Conservation (phyloP, 768 basidiomycete species). For the Tricholoma bakamatsutake region DNA sequence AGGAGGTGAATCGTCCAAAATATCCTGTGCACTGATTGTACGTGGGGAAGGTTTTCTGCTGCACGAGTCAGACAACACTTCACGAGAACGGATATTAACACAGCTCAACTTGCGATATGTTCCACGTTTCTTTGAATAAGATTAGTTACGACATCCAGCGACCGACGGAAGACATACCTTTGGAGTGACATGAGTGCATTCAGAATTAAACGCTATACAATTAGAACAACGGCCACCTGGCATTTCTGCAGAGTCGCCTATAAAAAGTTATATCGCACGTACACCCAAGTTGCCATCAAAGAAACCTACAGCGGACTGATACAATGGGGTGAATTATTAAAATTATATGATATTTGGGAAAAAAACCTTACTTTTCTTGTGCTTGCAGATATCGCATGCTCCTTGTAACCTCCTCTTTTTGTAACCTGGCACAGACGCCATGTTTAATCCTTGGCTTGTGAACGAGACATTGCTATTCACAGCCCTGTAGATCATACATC, state of each 20-base stretch:
- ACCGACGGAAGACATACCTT: constrained; percentile 34
- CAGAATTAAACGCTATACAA: constrained; percentile 39
- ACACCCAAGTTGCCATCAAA: neutral
- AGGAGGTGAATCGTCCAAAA: neutral
- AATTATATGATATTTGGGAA: neutral
- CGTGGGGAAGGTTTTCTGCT: neutral
- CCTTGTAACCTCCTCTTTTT: constrained; percentile 39
- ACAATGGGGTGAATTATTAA: constrained; percentile 4
- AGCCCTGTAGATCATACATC: no score
- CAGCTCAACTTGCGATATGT: constrained; percentile 52
- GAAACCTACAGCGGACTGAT: constrained; percentile 34
- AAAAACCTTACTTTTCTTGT: constrained; percentile 32
- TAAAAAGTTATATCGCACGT: neutral
- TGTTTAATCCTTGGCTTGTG: neutral
- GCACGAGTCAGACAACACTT: neutral
- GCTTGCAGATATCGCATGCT: constrained; percentile 42
- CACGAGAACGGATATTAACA: neutral
- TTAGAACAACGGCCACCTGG: constrained; percentile 50
- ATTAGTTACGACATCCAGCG: neutral
- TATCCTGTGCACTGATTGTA: neutral
- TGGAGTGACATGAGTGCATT: constrained; percentile 50
- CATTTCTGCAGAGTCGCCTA: constrained; percentile 60
- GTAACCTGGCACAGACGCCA: constrained; percentile 4
- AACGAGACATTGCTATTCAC: neutral
- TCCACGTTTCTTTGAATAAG: constrained; percentile 41